Conservation (phyloP, 768 basidiomycete species). For the Termitomyces sp. region DNA sequence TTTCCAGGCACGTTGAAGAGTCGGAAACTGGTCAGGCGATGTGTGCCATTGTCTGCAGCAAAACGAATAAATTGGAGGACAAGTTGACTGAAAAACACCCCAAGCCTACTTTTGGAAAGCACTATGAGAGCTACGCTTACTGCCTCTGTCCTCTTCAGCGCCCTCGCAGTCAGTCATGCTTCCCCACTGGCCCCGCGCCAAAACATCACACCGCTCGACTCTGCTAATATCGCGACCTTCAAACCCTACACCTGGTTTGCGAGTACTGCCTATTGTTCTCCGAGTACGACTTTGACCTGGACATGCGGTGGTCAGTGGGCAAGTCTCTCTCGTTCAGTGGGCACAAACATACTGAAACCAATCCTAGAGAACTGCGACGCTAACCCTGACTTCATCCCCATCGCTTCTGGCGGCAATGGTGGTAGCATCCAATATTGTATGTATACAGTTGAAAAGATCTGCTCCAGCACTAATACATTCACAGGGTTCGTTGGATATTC, state of each 20-base stretch:
- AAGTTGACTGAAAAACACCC: not conserved
- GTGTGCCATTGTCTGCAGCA: not conserved
- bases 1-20: not conserved
- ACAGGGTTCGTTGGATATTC: conserved; percentile 23
- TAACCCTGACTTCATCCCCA: conserved; percentile 34
- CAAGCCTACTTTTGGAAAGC: not conserved
- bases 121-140: conserved; percentile 1
- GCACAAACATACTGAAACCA: not conserved
- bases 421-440: conserved; percentile 31
- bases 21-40: not conserved
- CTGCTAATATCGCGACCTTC: conserved; percentile 36
- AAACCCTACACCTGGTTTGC: conserved; percentile 45
- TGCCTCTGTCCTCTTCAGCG: not conserved
- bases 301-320: conserved; percentile 40
- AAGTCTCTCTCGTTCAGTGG: not conserved
- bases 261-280: conserved; percentile 44
- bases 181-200: conserved; percentile 19
- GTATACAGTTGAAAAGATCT: not conserved
- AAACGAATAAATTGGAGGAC: not conserved
- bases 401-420: conserved; percentile 42
- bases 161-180: conserved; percentile 4
- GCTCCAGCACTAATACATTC: not conserved
- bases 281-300: conserved; percentile 39
- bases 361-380: conserved; percentile 30
- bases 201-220: conserved; percentile 30